A percentile compares a stretch with the other conserved stretches of the same genome.
Evolutionary conservation across 2,329 filamentous ascomycete species (phyloP).

Genomic region (Aspergillus sp.): DNA sequence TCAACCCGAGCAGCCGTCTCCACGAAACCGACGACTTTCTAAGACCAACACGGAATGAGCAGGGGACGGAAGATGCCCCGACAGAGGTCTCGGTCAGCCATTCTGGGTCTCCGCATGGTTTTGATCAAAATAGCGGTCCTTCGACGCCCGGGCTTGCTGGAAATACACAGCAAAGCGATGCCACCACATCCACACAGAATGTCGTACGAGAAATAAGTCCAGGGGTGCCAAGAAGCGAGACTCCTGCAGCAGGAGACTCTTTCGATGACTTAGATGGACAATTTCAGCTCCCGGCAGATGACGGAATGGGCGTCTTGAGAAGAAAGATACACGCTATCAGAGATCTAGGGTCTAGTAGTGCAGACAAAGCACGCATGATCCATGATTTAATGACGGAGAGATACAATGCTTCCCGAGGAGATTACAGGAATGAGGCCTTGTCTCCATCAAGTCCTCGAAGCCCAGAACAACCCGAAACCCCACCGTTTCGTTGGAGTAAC

Average conservation of each 20-base stretch:
- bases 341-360: slow-evolving; percentile 51
- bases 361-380: slow-evolving; percentile 67
- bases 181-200: no score
- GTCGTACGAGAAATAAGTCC: no score
- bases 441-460: slow-evolving; percentile 20
- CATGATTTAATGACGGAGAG: slow-evolving; percentile 67
- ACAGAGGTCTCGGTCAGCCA: no score
- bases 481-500: slow-evolving; percentile 25
- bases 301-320: slow-evolving; percentile 68
- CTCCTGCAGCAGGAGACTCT: not conserved
- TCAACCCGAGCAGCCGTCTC: slow-evolving; percentile 8
- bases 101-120: no score
- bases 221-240: no score
- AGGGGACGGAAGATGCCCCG: not conserved
- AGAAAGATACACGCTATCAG: slow-evolving; percentile 66
- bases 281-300: slow-evolving; percentile 62
- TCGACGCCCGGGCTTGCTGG: no score
- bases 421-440: slow-evolving; percentile 17
- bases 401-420: slow-evolving; percentile 49
- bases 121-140: no score
- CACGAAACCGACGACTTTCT: slow-evolving; percentile 1
- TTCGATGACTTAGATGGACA: slow-evolving; percentile 13
- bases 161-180: no score
- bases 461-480: slow-evolving; percentile 24
- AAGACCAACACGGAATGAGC: not conserved